A percentile compares a stretch with the other conserved stretches of the same genome.
Evolutionary conservation across 148 eudicot species (phyloP).

Genomic region (Simmondsia chinensis): DNA sequence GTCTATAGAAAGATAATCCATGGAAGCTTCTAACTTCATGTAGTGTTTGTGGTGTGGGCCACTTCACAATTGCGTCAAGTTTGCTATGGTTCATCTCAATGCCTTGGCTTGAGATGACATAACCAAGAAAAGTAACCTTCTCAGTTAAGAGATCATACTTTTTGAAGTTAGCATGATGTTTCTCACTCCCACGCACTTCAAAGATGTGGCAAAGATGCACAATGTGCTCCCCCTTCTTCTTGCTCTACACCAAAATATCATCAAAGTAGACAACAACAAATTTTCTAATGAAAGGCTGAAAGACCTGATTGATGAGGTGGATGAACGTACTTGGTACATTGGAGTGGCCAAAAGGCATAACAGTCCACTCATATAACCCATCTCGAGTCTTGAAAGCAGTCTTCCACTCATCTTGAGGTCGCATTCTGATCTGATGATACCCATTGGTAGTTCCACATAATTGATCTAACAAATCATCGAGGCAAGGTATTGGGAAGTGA

Average conservation of each 20-base stretch:
- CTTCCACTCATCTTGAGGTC: conserved; percentile 3
- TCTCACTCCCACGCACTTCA: not conserved
- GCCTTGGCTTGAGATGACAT: too few relatives aligned
- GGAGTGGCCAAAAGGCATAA: not conserved
- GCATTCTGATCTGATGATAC: too few relatives aligned
- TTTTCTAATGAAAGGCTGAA: too few relatives aligned
- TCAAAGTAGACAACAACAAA: conserved; percentile 1
- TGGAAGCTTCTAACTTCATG: conserved; percentile 6
- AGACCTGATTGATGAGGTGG: conserved; percentile 1
- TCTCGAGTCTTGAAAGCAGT: not conserved
- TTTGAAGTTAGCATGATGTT: not conserved
- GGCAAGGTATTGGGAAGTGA: too few relatives aligned
- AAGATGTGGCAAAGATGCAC: not conserved
- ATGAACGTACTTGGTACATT: not conserved
- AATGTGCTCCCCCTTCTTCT: not conserved
- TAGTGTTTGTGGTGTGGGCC: not conserved
- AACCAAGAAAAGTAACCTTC: not conserved
- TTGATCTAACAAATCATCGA: too few relatives aligned
- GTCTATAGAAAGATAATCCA: not conserved
- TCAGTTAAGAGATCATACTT: not conserved
- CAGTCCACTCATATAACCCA: not conserved
- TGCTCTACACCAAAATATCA: not conserved
- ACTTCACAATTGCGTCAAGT: not conserved
- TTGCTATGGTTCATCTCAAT: too few relatives aligned
- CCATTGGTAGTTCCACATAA: too few relatives aligned